A percentile compares a stretch with the other conserved stretches of the same genome.
Evolutionary conservation across 768 basidiomycete genomes (phyloP).

Genomic region (Phaeotremella skinneri): DNA sequence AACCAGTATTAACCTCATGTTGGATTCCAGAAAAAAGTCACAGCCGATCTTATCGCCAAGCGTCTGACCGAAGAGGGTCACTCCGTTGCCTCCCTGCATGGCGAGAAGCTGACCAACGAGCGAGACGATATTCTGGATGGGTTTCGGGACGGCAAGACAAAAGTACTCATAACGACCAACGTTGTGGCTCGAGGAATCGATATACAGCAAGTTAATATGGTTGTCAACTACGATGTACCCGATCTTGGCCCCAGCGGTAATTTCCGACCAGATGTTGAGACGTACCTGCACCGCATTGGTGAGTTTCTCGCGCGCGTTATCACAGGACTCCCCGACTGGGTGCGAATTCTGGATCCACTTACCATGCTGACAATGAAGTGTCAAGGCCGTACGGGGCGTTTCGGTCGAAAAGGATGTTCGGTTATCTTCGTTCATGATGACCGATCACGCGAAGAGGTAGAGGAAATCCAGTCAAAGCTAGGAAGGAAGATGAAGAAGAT

Average conservation of each 20-base stretch:
- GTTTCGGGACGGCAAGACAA: constrained; percentile 93
- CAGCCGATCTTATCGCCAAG: constrained; percentile 85
- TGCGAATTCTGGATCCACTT: neutral
- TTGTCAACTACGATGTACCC: constrained; percentile 98
- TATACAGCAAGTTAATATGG: constrained; percentile 98
- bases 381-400: constrained; percentile 91
- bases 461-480: constrained; percentile 76
- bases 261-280: constrained; percentile 80
- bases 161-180: constrained; percentile 97
- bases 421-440: constrained; percentile 96
- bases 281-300: constrained; percentile 98
- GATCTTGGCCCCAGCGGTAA: constrained; percentile 55
- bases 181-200: constrained; percentile 98
- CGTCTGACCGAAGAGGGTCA: constrained; percentile 92
- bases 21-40: constrained; percentile 69
- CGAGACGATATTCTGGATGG: constrained; percentile 90
- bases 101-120: constrained; percentile 83
- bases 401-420: constrained; percentile 93
- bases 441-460: constrained; percentile 82
- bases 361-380: neutral
- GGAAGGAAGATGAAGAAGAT: constrained; percentile 78
- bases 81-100: constrained; percentile 92
- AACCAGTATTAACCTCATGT: neutral
- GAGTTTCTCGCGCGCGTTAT: no score
- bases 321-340: no score